Percentiles rank a stretch among this genome's conserved stretches.
phyloP scores from a whole-genome alignment of 345 rosid genomes.

The Populus nigra region DNA sequence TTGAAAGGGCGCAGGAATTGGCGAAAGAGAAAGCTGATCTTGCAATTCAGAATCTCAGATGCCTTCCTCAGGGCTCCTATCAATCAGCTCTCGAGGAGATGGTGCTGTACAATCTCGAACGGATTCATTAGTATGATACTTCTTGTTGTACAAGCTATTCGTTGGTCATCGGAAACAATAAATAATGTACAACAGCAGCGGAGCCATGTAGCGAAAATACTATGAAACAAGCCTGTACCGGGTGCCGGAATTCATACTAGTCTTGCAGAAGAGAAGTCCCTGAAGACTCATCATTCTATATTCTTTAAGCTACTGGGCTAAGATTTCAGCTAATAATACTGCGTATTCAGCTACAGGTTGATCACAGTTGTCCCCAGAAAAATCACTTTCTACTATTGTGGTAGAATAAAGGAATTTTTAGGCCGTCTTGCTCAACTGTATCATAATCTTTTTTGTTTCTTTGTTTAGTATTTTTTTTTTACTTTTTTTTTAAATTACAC shows the following conservation, averaged over 20 bases:
- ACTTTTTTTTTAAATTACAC: too few species aligned
- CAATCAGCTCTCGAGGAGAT: slow-evolving; percentile 70
- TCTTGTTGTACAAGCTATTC: not conserved
- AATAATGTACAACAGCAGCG: not conserved
- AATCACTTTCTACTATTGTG: too few species aligned
- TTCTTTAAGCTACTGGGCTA: slow-evolving; percentile 25
- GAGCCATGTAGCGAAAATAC: not conserved
- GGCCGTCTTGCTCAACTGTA: too few species aligned
- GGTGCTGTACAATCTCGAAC: slow-evolving; percentile 85
- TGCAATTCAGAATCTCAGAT: slow-evolving; percentile 62
- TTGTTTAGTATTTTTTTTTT: too few species aligned
- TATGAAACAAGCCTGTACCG: slow-evolving; percentile 4
- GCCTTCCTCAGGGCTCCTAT: slow-evolving; percentile 61
- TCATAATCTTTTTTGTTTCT: too few species aligned
- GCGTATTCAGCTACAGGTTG: slow-evolving; percentile 8
- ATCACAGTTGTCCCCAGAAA: not conserved
- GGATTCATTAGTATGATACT: slow-evolving; percentile 50
- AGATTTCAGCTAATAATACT: slow-evolving; percentile 28
- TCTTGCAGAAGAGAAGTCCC: slow-evolving; percentile 10
- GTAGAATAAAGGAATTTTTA: too few species aligned
- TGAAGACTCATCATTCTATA: slow-evolving; percentile 27
- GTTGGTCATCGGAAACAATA: not conserved
- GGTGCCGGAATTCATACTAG: not conserved
- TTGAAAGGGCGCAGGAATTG: slow-evolving; percentile 66
- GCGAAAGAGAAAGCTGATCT: slow-evolving; percentile 80